phyloP scores from a whole-genome alignment of 306 rosid species.

The Castanea crenata region DNA sequence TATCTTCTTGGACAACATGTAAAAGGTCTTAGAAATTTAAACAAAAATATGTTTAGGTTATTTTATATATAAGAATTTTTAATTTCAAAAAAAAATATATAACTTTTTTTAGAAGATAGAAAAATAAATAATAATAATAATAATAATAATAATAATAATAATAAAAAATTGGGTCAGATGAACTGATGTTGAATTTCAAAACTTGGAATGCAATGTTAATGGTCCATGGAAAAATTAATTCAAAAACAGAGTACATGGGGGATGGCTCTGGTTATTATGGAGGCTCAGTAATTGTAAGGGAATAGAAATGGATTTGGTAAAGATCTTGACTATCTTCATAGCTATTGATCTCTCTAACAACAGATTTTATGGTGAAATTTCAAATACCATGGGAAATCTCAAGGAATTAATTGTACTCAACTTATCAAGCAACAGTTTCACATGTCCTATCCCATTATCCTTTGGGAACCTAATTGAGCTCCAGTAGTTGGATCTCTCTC shows the following conservation, averaged over 20 bases:
- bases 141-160: too few species aligned
- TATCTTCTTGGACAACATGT: too few species aligned
- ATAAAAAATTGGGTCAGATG: too few species aligned
- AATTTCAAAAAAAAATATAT: too few species aligned
- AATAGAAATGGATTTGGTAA: neutral
- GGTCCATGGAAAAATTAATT: too few species aligned
- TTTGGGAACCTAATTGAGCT: neutral
- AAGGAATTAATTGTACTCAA: neutral
- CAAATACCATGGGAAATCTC: neutral
- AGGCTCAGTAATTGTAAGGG: neutral
- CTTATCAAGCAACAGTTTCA: neutral
- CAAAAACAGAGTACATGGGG: neutral
- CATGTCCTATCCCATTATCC: neutral
- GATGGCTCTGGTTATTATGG: neutral
- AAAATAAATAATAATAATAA: too few species aligned
- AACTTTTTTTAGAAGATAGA: too few species aligned
- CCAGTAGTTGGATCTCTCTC: accelerated
- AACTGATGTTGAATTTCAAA: too few species aligned
- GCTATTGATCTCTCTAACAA: constrained; percentile 8
- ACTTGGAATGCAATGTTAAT: too few species aligned
- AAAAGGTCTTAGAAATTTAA: too few species aligned
- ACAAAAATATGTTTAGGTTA: too few species aligned
- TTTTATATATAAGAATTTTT: too few species aligned
- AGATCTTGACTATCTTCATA: neutral
- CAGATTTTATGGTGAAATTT: neutral